Percentiles rank a stretch among this genome's conserved stretches.
Evolutionary conservation across 2,329 filamentous ascomycete species (phyloP).

Genomic region (Arthrobotrys sinensis): DNA sequence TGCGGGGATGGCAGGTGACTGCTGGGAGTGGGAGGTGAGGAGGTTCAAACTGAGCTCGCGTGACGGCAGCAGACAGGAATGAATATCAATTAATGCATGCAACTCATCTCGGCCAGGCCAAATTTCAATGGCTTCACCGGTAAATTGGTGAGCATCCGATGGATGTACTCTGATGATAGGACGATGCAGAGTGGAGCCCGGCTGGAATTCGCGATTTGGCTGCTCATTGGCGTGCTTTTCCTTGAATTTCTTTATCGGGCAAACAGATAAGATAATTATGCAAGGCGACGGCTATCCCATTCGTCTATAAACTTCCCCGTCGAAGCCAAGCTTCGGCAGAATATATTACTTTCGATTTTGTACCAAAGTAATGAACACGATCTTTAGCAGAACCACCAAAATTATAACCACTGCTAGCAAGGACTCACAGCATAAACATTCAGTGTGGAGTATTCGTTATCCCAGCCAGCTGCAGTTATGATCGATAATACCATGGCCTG

Average conservation of each 20-base stretch:
- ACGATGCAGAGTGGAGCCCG: conserved; percentile 15
- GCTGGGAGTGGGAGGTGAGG: conserved; percentile 33
- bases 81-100: not conserved
- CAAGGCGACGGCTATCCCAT: conserved; percentile 13
- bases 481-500: conserved; percentile 24
- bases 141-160: not conserved
- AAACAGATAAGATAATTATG: conserved; percentile 17
- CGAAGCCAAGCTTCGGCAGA: conserved; percentile 2
- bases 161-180: conserved; percentile 2
- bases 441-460: not conserved
- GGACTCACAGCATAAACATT: not conserved
- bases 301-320: conserved; percentile 11
- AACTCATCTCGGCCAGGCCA: conserved; percentile 19
- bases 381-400: too few species aligned
- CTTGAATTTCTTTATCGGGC: not conserved
- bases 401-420: too few species aligned
- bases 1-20: conserved; percentile 27
- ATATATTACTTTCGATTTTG: too few species aligned
- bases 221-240: conserved; percentile 47
- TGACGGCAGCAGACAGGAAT: conserved; percentile 14
- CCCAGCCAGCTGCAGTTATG: conserved; percentile 23
- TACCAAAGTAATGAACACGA: too few species aligned
- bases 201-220: conserved; percentile 36
- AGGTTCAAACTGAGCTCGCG: conserved; percentile 42
- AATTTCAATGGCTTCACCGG: not conserved